These are phyloP conservation scores for Incumbomyces delicatus DNA, from an alignment of 2,329 filamentous ascomycete genomes.

Conservation along the genomic window DNA sequence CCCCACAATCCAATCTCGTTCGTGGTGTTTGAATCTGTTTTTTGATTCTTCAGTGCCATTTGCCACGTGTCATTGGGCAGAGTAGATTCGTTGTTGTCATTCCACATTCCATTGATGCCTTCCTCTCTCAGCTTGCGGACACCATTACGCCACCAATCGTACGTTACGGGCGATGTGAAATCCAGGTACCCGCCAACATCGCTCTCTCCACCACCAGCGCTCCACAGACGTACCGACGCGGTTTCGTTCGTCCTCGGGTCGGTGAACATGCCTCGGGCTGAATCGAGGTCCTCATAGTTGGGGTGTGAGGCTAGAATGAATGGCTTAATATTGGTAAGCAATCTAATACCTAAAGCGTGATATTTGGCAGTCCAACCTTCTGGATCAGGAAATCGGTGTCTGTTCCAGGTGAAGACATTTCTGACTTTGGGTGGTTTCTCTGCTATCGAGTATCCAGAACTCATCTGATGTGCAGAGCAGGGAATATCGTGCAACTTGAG, in stretches of 20 bases:
- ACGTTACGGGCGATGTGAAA: conserved; percentile 58
- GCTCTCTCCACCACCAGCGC: conserved; percentile 59
- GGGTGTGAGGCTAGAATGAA: conserved; percentile 60
- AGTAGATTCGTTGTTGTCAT: conserved; percentile 69
- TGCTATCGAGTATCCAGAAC: conserved; percentile 60
- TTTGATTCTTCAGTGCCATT: conserved; percentile 40
- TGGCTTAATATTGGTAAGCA: conserved; percentile 64
- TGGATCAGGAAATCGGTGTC: conserved; percentile 59
- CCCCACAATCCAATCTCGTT: conserved; percentile 59
- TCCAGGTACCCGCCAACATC: conserved; percentile 63
- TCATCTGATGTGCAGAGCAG: conserved; percentile 63
- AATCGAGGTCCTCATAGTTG: conserved; percentile 52
- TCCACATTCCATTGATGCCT: conserved; percentile 68
- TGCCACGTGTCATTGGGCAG: conserved; percentile 57
- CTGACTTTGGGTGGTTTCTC: conserved; percentile 58
- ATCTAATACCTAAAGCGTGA: conserved; percentile 54
- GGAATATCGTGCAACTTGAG: conserved; percentile 57
- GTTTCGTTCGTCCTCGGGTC: conserved; percentile 45
- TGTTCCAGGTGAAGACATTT: conserved; percentile 65
- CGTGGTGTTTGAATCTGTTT: conserved; percentile 11
- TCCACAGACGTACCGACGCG: conserved; percentile 58
- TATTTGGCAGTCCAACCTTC: conserved; percentile 53
- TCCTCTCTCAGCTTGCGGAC: conserved; percentile 51
- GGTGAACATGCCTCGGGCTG: conserved; percentile 52
- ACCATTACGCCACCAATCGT: conserved; percentile 62